These are phyloP conservation scores for Colletotrichum cordylinicola DNA, from an alignment of 2,329 filamentous ascomycete species.

Conservation along the genomic window DNA sequence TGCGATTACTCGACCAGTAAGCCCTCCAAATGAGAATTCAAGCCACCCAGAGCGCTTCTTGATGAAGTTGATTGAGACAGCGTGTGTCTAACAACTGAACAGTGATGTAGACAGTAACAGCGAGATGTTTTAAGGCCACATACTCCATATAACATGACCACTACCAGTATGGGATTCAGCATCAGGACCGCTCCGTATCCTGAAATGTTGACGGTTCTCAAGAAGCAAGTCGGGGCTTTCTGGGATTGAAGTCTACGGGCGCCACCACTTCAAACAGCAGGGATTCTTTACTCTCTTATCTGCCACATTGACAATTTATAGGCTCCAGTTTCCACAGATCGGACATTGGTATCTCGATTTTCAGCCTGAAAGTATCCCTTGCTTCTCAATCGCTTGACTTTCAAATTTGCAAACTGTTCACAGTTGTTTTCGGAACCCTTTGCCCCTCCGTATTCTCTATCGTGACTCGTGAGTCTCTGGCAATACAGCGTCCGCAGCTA, in stretches of 20 bases:
- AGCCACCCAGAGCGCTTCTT: background rate
- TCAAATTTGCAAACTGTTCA: background rate
- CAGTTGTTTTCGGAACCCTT: background rate
- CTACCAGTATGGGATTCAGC: too few species aligned
- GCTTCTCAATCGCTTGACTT: background rate
- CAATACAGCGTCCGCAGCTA: background rate
- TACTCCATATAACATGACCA: too few species aligned
- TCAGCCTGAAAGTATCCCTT: background rate
- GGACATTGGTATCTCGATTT: background rate
- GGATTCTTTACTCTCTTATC: too few species aligned
- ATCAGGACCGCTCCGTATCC: too few species aligned
- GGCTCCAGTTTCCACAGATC: background rate
- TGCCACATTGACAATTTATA: background rate
- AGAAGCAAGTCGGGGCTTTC: too few species aligned
- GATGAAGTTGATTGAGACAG: background rate
- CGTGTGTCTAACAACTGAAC: too few species aligned
- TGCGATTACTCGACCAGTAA: background rate
- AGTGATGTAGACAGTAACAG: too few species aligned
- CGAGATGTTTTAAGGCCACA: too few species aligned
- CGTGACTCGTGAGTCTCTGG: background rate
- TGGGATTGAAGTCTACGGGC: too few species aligned
- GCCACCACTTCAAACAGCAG: too few species aligned
- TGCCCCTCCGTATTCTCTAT: background rate
- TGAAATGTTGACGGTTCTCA: too few species aligned
- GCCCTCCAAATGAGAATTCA: background rate